Conservation (phyloP, 2,329 filamentous ascomycete species). For the Apiospora koreana region DNA sequence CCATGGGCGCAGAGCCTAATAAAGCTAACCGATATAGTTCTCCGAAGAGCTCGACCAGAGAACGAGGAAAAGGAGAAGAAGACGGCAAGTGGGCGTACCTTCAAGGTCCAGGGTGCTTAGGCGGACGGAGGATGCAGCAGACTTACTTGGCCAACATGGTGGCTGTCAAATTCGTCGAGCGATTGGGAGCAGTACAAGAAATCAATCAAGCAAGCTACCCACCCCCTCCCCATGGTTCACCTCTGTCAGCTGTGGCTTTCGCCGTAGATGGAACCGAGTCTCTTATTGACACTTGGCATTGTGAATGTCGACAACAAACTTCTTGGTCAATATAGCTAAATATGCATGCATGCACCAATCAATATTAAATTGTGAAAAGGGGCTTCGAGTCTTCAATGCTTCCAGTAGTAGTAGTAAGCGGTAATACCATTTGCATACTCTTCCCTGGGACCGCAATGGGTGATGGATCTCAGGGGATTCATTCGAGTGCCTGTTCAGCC, state of each 20-base stretch:
- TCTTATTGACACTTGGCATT: background rate
- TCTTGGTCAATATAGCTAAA: background rate
- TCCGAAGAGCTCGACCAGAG: slow-evolving; percentile 92
- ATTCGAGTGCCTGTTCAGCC: background rate
- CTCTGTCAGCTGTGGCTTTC: background rate
- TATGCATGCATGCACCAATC: background rate
- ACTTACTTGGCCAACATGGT: background rate
- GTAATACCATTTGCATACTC: no score
- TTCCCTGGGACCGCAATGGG: background rate
- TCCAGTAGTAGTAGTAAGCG: no score
- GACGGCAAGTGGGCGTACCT: slow-evolving; percentile 94
- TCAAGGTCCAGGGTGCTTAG: slow-evolving; percentile 46
- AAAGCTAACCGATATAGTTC: slow-evolving; percentile 56
- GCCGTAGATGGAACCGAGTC: background rate
- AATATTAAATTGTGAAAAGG: background rate
- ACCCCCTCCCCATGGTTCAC: background rate
- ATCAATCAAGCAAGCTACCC: background rate
- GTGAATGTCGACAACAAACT: background rate
- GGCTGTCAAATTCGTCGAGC: background rate
- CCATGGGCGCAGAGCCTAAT: slow-evolving; percentile 33
- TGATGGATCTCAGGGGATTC: background rate
- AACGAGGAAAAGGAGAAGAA: slow-evolving; percentile 97
- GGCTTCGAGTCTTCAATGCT: background rate
- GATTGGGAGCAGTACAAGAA: background rate
- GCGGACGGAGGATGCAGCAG: background rate